Evolutionary conservation across 371 early-diverging fungal species (phyloP).

Genomic region (Haplosporangium sp.): DNA sequence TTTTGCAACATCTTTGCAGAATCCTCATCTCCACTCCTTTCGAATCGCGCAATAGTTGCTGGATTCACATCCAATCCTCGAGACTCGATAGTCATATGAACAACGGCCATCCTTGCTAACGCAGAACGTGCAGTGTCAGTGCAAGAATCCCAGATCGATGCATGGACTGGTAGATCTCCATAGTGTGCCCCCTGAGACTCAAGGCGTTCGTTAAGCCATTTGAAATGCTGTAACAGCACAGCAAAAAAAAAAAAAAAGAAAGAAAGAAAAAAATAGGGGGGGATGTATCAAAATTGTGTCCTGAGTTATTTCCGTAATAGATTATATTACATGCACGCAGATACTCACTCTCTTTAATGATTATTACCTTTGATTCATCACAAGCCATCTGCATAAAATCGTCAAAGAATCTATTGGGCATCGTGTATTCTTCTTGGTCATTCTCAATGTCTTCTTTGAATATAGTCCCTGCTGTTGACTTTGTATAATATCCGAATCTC

Average conservation of each 20-base stretch:
- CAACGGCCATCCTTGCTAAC: conserved; percentile 64
- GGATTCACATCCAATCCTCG: conserved; percentile 74
- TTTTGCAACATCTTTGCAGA: conserved; percentile 61
- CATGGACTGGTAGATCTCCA: conserved; percentile 67
- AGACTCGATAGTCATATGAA: conserved; percentile 73
- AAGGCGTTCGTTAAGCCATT: conserved; percentile 61
- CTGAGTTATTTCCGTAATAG: too few species aligned
- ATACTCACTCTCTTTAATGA: not conserved
- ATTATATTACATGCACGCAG: too few species aligned
- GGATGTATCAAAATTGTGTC: too few species aligned
- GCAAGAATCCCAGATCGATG: conserved; percentile 69
- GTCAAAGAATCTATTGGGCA: conserved; percentile 61
- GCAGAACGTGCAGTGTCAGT: conserved; percentile 58
- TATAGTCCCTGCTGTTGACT: conserved; percentile 42
- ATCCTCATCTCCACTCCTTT: conserved; percentile 59
- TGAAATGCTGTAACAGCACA: conserved; percentile 54
- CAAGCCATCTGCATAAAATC: conserved; percentile 69
- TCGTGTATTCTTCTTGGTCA: conserved; percentile 26
- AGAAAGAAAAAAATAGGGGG: not conserved
- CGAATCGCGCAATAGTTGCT: conserved; percentile 64
- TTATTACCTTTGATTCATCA: conserved; percentile 63
- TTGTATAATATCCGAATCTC: conserved; percentile 48
- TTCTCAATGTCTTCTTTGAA: conserved; percentile 20
- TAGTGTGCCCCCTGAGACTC: conserved; percentile 59
- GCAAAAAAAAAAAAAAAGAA: not conserved